Evolutionary conservation across 208 protist species (phyloP).

Genomic region (Naegleria fowleri): DNA sequence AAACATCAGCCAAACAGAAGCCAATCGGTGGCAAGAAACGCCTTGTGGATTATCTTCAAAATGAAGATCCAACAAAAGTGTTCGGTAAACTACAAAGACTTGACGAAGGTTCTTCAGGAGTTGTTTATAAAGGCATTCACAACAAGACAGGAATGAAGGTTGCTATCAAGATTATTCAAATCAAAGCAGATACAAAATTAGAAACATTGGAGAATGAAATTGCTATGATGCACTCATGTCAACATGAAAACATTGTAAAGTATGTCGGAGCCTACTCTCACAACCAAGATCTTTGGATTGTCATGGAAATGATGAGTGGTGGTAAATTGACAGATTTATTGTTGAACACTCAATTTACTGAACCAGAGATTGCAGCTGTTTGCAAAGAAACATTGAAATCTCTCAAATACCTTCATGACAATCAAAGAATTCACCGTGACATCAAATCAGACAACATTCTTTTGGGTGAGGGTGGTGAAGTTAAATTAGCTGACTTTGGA

Average conservation of each 20-base stretch:
- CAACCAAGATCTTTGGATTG: constrained; percentile 45
- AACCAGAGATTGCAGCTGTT: constrained; percentile 44
- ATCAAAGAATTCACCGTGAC: constrained; percentile 47
- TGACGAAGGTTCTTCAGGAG: constrained; percentile 41
- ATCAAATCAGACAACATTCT: constrained; percentile 53
- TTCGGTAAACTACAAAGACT: constrained; percentile 32
- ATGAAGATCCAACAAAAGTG: constrained; percentile 9
- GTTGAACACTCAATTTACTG: constrained; percentile 42
- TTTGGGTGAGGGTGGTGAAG: constrained; percentile 26
- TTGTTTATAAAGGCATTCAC: constrained; percentile 43
- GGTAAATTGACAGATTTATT: constrained; percentile 57
- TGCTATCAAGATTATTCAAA: constrained; percentile 73
- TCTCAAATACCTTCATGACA: constrained; percentile 55
- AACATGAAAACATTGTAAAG: constrained; percentile 73
- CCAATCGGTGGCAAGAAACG: not conserved
- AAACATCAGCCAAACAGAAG: not conserved
- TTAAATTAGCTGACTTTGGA: constrained; percentile 54
- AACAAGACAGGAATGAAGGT: constrained; percentile 59
- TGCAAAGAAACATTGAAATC: constrained; percentile 39
- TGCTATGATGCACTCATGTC: constrained; percentile 66
- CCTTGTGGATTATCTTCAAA: not conserved
- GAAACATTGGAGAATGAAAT: constrained; percentile 71
- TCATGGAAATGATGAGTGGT: constrained; percentile 58
- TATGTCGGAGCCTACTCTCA: constrained; percentile 70
- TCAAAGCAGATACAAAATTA: constrained; percentile 65